phyloP scores from a whole-genome alignment of 163 green algal genomes.

The Prototheca wickerhamii region DNA sequence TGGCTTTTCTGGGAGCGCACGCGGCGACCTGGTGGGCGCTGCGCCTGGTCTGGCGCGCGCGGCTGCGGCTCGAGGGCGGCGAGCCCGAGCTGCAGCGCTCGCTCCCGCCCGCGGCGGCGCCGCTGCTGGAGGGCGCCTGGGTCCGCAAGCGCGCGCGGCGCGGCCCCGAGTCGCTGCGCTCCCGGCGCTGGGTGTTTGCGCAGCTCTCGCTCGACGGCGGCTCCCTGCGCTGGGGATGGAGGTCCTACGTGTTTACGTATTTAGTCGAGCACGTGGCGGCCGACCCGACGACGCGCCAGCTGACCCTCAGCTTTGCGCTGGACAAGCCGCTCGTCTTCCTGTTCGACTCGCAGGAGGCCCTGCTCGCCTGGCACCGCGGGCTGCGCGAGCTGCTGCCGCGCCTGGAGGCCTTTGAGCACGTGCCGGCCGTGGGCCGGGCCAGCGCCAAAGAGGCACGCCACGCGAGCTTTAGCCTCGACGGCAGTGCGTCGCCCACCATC shows the following conservation, averaged over 20 bases:
- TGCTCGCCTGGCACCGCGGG: constrained; percentile 1
- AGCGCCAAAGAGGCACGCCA: no score
- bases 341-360: not conserved
- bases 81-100: no score
- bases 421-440: no score
- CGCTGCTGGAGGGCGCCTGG: not conserved
- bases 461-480: no score
- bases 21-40: not conserved
- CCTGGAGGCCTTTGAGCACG: no score
- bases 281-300: not conserved
- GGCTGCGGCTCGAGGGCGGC: not conserved
- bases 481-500: no score
- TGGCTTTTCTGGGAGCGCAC: not conserved
- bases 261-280: constrained; percentile 7
- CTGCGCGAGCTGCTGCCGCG: not conserved
- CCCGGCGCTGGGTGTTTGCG: constrained; percentile 2
- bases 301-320: constrained; percentile 6
- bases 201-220: constrained; percentile 15
- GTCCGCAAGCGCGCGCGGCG: not conserved
- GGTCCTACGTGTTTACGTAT: constrained; percentile 5
- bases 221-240: constrained; percentile 21
- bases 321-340: constrained; percentile 6
- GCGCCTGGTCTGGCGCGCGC: not conserved
- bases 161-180: not conserved
- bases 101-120: no score